Percentiles rank a stretch among this genome's conserved stretches.
These are phyloP conservation scores for Mycena amicta DNA, from an alignment of 768 basidiomycete genomes.

Conservation along the genomic window DNA sequence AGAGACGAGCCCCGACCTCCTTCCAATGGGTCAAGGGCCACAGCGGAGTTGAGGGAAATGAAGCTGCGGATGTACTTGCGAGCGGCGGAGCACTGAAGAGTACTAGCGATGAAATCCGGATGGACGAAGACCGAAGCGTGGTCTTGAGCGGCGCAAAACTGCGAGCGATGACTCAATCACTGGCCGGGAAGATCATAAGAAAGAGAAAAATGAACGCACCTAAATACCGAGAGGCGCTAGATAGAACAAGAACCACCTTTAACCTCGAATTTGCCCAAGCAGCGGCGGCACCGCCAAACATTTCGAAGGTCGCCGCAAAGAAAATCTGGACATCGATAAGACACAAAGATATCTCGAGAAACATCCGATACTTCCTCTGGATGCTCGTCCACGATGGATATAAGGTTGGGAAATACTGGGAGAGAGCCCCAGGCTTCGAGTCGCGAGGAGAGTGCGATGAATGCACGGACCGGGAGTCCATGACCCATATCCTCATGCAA, in stretches of 20 bases:
- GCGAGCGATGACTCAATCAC: background rate
- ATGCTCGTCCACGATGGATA: slow-evolving; percentile 26
- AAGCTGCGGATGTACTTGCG: slow-evolving; percentile 5
- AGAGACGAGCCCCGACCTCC: slow-evolving; percentile 13
- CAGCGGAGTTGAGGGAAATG: slow-evolving; percentile 19
- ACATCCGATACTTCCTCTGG: slow-evolving; percentile 1
- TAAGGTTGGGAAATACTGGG: slow-evolving; percentile 31
- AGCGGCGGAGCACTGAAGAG: background rate
- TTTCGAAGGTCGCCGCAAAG: background rate
- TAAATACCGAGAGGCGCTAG: background rate
- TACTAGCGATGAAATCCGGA: background rate
- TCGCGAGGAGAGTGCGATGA: slow-evolving; percentile 12
- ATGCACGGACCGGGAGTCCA: slow-evolving; percentile 24
- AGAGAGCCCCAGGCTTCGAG: slow-evolving; percentile 16
- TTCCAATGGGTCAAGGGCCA: slow-evolving; percentile 32
- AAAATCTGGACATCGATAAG: background rate
- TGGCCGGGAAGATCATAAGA: background rate
- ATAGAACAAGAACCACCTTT: background rate
- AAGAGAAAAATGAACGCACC: background rate
- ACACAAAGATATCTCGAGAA: background rate
- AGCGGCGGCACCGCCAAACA: background rate
- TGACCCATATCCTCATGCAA: slow-evolving; percentile 33
- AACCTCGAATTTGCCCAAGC: background rate
- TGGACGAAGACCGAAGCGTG: background rate
- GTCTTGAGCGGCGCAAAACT: background rate